Evolutionary conservation across 2,329 filamentous ascomycete genomes (phyloP).

Genomic region (Simplicillium aogashimaense): DNA sequence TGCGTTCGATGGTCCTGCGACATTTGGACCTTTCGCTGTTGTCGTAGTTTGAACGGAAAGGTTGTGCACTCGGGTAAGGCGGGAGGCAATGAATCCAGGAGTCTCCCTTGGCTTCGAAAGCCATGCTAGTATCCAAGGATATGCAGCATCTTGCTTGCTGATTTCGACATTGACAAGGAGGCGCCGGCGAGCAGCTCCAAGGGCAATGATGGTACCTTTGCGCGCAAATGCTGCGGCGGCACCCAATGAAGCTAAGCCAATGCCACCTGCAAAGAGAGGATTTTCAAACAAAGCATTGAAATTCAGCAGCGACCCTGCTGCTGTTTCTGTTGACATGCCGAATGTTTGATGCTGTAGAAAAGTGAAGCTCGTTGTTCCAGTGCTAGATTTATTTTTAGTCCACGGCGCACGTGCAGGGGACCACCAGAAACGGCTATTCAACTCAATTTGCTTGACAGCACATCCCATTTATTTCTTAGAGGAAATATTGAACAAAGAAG

Average conservation of each 20-base stretch:
- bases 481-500: too few species aligned
- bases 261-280: slow-evolving; percentile 60
- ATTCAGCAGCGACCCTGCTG: slow-evolving; percentile 26
- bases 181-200: slow-evolving; percentile 68
- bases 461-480: too few species aligned
- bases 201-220: slow-evolving; percentile 61
- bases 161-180: slow-evolving; percentile 95
- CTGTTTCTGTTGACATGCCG: slow-evolving; percentile 20
- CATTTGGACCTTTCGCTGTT: slow-evolving; percentile 45
- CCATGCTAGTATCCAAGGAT: slow-evolving; percentile 91
- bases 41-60: slow-evolving; percentile 50
- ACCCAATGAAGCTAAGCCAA: slow-evolving; percentile 84
- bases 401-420: too few species aligned
- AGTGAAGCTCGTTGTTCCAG: too few species aligned
- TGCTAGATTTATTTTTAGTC: too few species aligned
- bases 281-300: slow-evolving; percentile 54
- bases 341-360: not conserved
- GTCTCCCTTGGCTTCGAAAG: slow-evolving; percentile 71
- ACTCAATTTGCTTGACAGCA: too few species aligned
- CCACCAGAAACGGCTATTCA: too few species aligned
- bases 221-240: slow-evolving; percentile 74
- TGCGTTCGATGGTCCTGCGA: slow-evolving; percentile 60
- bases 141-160: slow-evolving; percentile 85
- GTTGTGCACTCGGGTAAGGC: slow-evolving; percentile 50
- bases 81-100: slow-evolving; percentile 47